Conservation (phyloP, 2,329 filamentous ascomycete genomes). For the Hymenoscyphus infarciens region DNA sequence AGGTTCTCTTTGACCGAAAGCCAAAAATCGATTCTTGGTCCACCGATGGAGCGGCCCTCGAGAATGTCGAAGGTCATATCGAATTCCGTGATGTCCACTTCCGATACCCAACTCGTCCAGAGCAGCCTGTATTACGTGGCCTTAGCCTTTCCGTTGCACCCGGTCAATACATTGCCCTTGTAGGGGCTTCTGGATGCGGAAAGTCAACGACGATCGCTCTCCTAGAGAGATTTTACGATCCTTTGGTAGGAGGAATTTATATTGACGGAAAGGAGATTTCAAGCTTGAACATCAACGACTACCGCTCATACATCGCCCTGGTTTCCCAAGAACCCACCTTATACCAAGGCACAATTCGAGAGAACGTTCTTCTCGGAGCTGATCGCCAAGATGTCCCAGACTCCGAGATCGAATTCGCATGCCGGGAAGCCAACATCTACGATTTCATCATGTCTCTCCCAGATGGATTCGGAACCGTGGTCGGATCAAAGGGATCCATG, state of each 20-base stretch:
- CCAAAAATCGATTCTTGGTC: constrained; percentile 84
- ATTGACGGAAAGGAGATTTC: constrained; percentile 83
- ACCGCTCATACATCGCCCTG: constrained; percentile 77
- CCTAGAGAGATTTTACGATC: constrained; percentile 92
- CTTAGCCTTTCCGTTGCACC: constrained; percentile 71
- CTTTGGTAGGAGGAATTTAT: constrained; percentile 72
- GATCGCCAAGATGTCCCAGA: constrained; percentile 66
- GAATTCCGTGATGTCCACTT: constrained; percentile 94
- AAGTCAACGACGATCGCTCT: constrained; percentile 92
- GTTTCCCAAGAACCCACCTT: constrained; percentile 93
- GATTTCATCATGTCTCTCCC: constrained; percentile 85
- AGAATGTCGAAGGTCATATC: constrained; percentile 68
- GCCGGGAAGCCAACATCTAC: constrained; percentile 87
- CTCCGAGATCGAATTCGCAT: constrained; percentile 70
- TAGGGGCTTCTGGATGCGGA: constrained; percentile 91
- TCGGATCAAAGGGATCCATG: constrained; percentile 82
- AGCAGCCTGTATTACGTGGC: constrained; percentile 87
- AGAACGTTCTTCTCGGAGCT: constrained; percentile 83
- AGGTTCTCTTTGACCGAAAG: constrained; percentile 76
- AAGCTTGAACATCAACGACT: constrained; percentile 77
- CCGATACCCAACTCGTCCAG: constrained; percentile 85
- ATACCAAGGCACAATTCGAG: constrained; percentile 86
- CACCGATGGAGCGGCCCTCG: constrained; percentile 58
- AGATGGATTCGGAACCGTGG: constrained; percentile 80
- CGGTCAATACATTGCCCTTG: constrained; percentile 82